Evolutionary conservation across 2,329 filamentous ascomycete genomes (phyloP).

Genomic region (Tolypocladium nubicola): DNA sequence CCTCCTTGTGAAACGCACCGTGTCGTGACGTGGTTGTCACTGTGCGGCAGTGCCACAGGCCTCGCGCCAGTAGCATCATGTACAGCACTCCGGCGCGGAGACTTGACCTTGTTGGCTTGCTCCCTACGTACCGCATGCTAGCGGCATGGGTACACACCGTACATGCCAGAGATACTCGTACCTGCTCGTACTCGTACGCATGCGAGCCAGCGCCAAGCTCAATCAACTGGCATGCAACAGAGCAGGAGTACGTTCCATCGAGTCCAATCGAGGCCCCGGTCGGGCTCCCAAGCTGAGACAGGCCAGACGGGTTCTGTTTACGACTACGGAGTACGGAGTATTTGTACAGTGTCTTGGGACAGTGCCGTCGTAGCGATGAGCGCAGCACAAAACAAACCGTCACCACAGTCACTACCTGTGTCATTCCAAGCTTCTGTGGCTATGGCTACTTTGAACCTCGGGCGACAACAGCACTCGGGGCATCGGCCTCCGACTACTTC

Average conservation of each 20-base stretch:
- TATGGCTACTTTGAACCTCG: neutral
- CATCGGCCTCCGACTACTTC: neutral
- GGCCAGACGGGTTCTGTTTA: neutral
- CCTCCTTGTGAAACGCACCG: conserved; percentile 1
- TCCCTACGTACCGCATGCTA: neutral
- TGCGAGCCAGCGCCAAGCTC: neutral
- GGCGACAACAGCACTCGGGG: neutral
- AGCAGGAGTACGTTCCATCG: conserved; percentile 1
- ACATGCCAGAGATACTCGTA: neutral
- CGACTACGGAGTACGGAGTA: no score
- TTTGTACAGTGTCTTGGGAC: no score
- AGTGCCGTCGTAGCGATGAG: neutral
- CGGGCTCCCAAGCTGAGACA: conserved; percentile 2
- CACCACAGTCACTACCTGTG: neutral
- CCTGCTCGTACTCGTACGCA: neutral
- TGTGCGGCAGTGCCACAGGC: neutral
- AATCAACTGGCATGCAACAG: conserved; percentile 2
- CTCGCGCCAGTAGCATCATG: neutral
- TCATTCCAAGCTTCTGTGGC: neutral
- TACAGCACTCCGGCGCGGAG: neutral
- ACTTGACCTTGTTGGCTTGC: neutral
- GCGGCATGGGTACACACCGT: neutral
- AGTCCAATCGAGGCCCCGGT: neutral
- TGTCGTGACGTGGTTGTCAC: neutral
- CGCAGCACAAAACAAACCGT: neutral